Base-by-base conservation (phyloP, 75 land plant genomes). In the Azolla pinnata region DNA sequence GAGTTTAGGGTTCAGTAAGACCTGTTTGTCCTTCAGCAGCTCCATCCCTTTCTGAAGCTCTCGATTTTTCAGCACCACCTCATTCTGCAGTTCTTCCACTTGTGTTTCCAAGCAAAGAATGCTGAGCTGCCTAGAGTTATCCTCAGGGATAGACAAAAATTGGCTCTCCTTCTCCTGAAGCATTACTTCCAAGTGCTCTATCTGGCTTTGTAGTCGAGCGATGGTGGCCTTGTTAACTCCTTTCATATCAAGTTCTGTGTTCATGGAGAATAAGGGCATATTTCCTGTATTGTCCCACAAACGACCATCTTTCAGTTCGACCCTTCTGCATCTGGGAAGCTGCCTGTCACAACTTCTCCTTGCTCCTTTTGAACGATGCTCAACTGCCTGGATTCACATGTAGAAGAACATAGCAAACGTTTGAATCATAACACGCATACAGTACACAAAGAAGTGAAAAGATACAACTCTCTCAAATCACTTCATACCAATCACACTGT, bases 161-260 rank as follows among this genome's bases (percentile, higher is more conserved):
- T 47, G 58, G 56, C 75, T 72, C 52, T 87, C 87, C 60, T 87
- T 87, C 47, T 83, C 82, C 27, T 29, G 33, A 29, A 88, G 40
- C 45, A 75, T 80, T 65, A 52, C 68, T 38, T 70, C 67, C 50
- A 88, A 67, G 46, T 77, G 79, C 40, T 74, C 82, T 5, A 88
- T 60, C 57, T 87, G 80, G 42, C 69, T 64, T 8, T 35, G 74
- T 44, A 88, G 60, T 67, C 54, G 51, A 20, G 49, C 60, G 0
- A 57, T 23, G 33, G 78, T 68, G 20, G 62, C 54, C 23, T 60
- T 44, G 42, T 69, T 61, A 29, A 24, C 64, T 53, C 38, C 29
- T 32, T 40, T 44, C 30, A 61, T 57, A 40, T 31, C 21, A 21
- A 24, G 50, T 33, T 56, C 57, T 21, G 35, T 66, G 3, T 68